These are phyloP conservation scores for Colletotrichum chlorophyti DNA, from an alignment of 2,329 filamentous ascomycete genomes.

Conservation along the genomic window DNA sequence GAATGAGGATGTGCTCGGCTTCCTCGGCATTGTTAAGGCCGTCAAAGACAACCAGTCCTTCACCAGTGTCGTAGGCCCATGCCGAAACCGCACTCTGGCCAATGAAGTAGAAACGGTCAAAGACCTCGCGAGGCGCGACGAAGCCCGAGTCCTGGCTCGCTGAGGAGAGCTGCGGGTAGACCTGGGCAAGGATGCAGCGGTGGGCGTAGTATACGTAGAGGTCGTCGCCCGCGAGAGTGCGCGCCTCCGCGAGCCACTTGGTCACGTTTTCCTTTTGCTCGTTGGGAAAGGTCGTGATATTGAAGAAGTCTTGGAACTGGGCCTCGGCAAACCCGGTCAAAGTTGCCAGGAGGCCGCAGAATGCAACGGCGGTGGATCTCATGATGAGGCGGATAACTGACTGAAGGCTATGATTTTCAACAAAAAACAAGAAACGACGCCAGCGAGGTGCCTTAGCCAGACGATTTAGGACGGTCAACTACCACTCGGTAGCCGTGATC, in stretches of 20 bases:
- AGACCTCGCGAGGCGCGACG: conserved; percentile 29
- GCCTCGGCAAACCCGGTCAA: background rate
- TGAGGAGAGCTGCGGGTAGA: conserved; percentile 7
- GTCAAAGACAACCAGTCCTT: conserved; percentile 30
- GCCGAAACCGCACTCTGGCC: conserved; percentile 32
- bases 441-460: no score
- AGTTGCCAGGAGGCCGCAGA: background rate
- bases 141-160: conserved; percentile 25
- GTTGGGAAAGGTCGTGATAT: conserved; percentile 13
- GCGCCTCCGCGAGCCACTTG: conserved; percentile 1
- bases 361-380: background rate
- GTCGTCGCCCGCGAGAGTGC: background rate
- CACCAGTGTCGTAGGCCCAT: conserved; percentile 37
- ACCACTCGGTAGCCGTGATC: no score
- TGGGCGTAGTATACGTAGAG: conserved; percentile 14
- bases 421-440: no score
- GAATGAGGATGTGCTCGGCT: conserved; percentile 16
- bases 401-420: no score
- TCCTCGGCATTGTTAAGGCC: conserved; percentile 3
- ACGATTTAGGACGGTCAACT: no score
- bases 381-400: no score
- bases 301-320: conserved; percentile 4
- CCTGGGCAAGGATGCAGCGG: conserved; percentile 18
- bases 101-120: conserved; percentile 34
- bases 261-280: conserved; percentile 22